Percentiles rank a stretch among this genome's conserved stretches.
phyloP scores from a whole-genome alignment of 1,284 basidiomycete genomes.

The Trametes sp. region DNA sequence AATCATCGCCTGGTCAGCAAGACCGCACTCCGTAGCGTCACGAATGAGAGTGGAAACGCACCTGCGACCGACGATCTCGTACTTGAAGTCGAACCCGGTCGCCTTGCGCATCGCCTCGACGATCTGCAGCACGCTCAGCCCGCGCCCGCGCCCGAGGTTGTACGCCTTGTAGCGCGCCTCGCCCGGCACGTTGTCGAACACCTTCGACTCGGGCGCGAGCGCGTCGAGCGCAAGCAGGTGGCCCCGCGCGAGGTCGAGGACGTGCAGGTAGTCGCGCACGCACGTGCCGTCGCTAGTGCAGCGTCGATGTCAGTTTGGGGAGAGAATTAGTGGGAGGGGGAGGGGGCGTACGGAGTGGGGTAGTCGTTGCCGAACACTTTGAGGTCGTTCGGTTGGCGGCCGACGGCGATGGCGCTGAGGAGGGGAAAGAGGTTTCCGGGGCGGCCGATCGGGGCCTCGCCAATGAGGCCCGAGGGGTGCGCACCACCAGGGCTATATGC shows the following conservation, averaged over 20 bases:
- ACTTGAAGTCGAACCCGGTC: slow-evolving; percentile 89
- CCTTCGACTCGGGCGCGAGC: slow-evolving; percentile 67
- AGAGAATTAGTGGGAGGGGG: slow-evolving; percentile 19
- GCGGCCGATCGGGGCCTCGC: slow-evolving; percentile 95
- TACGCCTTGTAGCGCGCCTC: slow-evolving; percentile 87
- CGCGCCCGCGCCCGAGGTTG: slow-evolving; percentile 94
- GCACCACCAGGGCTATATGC: slow-evolving; percentile 89
- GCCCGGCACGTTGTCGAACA: slow-evolving; percentile 59
- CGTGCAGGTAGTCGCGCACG: slow-evolving; percentile 97
- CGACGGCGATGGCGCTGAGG: slow-evolving; percentile 95
- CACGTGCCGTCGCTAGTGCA: slow-evolving; percentile 89
- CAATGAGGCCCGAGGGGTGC: slow-evolving; percentile 94
- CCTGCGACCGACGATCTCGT: slow-evolving; percentile 91
- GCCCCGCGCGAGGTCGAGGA: slow-evolving; percentile 94
- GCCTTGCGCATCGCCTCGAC: slow-evolving; percentile 95
- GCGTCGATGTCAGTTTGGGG: background rate
- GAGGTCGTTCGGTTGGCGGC: slow-evolving; percentile 84
- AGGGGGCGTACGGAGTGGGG: slow-evolving; percentile 81
- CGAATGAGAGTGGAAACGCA: slow-evolving; percentile 46
- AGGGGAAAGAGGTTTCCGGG: slow-evolving; percentile 96
- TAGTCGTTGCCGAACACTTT: slow-evolving; percentile 99
- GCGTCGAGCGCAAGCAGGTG: slow-evolving; percentile 94
- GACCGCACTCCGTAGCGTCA: background rate
- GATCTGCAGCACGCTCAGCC: slow-evolving; percentile 96
- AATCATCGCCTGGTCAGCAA: no score